Conservation (phyloP, 768 basidiomycete species). For the Clitopilus hobsonii region DNA sequence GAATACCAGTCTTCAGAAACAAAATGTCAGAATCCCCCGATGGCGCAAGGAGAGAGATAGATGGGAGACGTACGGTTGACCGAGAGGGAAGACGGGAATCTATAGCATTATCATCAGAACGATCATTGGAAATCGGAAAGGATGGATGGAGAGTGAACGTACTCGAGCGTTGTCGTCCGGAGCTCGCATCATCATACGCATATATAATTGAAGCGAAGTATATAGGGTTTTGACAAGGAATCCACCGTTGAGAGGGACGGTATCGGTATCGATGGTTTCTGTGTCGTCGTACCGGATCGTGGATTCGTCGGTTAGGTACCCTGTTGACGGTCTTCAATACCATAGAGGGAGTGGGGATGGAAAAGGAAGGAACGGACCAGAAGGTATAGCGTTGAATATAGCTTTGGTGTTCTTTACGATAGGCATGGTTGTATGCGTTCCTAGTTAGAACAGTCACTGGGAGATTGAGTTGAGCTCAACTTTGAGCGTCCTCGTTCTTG, state of each 20-base stretch:
- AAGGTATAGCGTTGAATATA: not conserved
- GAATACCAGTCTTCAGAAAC: conserved; percentile 15
- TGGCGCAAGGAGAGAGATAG: too few relatives aligned
- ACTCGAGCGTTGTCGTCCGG: not conserved
- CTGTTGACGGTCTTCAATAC: not conserved
- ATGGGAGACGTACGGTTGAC: conserved; percentile 9
- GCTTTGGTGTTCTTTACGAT: too few relatives aligned
- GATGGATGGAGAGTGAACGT: too few relatives aligned
- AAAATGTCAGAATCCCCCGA: not conserved
- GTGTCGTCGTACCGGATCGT: not conserved
- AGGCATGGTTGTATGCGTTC: too few relatives aligned
- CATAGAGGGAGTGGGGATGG: not conserved
- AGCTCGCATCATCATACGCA: not conserved
- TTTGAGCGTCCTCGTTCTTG: too few relatives aligned
- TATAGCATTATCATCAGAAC: not conserved
- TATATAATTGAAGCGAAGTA: conserved; percentile 3
- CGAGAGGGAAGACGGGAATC: not conserved
- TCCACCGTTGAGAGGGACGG: conserved; percentile 15
- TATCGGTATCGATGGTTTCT: conserved; percentile 15
- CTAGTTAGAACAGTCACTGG: too few relatives aligned
- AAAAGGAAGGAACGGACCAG: not conserved
- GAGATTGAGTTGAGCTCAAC: too few relatives aligned
- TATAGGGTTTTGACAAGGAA: conserved; percentile 16
- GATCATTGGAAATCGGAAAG: not conserved
- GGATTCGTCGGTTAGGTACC: not conserved